Evolutionary conservation across 345 rosid genomes (phyloP).

Genomic region (Salix arbutifolia): DNA sequence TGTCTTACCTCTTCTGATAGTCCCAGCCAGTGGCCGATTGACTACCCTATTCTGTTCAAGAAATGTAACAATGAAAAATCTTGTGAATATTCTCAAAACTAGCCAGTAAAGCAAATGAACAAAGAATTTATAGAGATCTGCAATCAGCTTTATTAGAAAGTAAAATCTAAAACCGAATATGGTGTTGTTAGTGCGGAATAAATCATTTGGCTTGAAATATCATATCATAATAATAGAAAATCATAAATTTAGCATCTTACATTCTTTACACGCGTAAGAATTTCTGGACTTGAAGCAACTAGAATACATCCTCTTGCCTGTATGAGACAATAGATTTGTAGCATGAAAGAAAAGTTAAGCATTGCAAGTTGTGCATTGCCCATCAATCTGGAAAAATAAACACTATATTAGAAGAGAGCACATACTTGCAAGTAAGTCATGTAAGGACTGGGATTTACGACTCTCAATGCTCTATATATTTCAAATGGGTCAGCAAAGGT

Average conservation of each 20-base stretch:
- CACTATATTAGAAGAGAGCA: background rate
- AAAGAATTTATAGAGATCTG: background rate
- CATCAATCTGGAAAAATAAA: background rate
- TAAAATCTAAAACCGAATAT: background rate
- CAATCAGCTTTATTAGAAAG: background rate
- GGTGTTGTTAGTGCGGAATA: too few species aligned
- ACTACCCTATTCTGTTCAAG: conserved; percentile 60
- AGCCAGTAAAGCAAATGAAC: background rate
- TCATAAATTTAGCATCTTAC: conserved; percentile 23
- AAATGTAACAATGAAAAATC: background rate
- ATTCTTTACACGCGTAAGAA: conserved; percentile 78
- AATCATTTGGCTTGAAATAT: background rate
- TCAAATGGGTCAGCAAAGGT: conserved; percentile 92
- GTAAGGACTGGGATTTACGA: conserved; percentile 91
- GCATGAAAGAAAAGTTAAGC: background rate
- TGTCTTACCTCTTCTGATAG: conserved; percentile 66
- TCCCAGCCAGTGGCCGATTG: conserved; percentile 89
- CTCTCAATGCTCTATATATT: conserved; percentile 78
- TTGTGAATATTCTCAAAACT: background rate
- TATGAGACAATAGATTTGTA: background rate
- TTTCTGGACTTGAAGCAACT: conserved; percentile 95
- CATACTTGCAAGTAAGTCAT: conserved; percentile 84
- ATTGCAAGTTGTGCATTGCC: background rate
- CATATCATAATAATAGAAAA: background rate
- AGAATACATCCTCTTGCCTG: conserved; percentile 86